These are phyloP conservation scores for Ogataea hybrid DNA, from an alignment of 1,139 yeast genomes.

Conservation along the genomic window DNA sequence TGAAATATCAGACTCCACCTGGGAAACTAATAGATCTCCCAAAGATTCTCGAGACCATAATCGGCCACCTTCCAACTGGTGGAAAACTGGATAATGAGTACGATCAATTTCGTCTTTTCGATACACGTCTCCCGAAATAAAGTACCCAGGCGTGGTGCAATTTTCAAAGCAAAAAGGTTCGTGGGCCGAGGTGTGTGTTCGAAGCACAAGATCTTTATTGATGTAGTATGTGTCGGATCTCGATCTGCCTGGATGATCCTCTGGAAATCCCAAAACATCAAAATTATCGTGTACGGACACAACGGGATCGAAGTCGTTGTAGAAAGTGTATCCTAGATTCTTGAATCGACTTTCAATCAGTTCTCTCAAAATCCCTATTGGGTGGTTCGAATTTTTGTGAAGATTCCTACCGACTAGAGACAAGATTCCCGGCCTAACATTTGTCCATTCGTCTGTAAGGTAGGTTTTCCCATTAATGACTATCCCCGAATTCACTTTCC, in stretches of 20 bases:
- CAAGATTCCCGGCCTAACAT: conserved; percentile 74
- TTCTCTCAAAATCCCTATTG: conserved; percentile 80
- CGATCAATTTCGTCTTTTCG: conserved; percentile 93
- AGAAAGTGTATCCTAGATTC: conserved; percentile 73
- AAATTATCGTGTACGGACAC: conserved; percentile 84
- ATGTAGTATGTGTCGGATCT: conserved; percentile 91
- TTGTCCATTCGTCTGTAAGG: conserved; percentile 76
- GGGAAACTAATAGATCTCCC: conserved; percentile 35
- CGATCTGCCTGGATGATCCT: conserved; percentile 91
- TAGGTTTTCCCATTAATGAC: conserved; percentile 50
- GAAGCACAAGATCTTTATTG: conserved; percentile 63
- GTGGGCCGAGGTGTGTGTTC: conserved; percentile 96
- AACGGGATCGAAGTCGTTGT: conserved; percentile 77
- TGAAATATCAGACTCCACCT: conserved; percentile 55
- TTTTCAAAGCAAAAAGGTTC: conserved; percentile 77
- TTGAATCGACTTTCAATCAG: conserved; percentile 68
- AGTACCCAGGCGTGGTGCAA: conserved; percentile 77
- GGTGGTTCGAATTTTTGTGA: conserved; percentile 75
- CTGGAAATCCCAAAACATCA: conserved; percentile 87
- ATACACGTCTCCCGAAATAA: conserved; percentile 94
- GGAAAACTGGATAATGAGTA: conserved; percentile 96
- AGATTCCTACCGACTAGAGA: conserved; percentile 68
- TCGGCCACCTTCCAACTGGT: conserved; percentile 97
- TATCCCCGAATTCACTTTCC: neutral
- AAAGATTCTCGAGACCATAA: conserved; percentile 60